Evolutionary conservation across 208 protist species (phyloP).

Genomic region (Leishmania martiniquensis): DNA sequence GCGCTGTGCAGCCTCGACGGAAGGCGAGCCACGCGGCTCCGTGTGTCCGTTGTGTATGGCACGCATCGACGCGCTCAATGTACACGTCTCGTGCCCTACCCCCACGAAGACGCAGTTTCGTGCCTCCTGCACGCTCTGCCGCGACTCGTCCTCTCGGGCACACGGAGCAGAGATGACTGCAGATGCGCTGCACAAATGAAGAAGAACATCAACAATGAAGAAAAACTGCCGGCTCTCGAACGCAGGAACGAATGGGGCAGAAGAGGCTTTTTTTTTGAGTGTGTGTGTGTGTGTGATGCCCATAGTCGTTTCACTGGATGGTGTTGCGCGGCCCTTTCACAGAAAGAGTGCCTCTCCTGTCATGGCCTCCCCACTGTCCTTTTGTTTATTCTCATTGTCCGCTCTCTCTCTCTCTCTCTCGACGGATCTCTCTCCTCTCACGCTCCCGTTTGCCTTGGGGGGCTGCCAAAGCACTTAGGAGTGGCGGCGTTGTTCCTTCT

Average conservation of each 20-base stretch:
- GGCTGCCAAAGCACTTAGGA: background rate
- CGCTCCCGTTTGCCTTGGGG: too few species aligned
- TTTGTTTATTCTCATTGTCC: background rate
- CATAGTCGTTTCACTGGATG: background rate
- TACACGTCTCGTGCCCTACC: too few species aligned
- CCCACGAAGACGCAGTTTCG: too few species aligned
- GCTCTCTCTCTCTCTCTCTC: too few species aligned
- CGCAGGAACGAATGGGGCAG: background rate
- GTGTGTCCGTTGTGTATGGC: too few species aligned
- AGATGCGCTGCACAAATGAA: background rate
- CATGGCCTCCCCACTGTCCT: background rate
- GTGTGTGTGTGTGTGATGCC: too few species aligned
- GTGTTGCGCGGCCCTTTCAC: background rate
- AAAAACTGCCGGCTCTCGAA: background rate
- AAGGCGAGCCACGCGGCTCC: background rate
- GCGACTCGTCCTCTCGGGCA: slow-evolving; percentile 6
- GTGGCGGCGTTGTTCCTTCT: too few species aligned
- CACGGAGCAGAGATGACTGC: background rate
- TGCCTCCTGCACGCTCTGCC: too few species aligned
- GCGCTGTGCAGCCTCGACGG: too few species aligned
- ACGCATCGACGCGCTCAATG: background rate
- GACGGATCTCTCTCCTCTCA: background rate
- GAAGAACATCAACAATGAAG: background rate
- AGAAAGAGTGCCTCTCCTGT: background rate
- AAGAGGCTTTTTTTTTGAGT: background rate